A percentile compares a stretch with the other conserved stretches of the same genome.
phyloP scores from a whole-genome alignment of 31 red algal species.

The Endocladia muricata region DNA sequence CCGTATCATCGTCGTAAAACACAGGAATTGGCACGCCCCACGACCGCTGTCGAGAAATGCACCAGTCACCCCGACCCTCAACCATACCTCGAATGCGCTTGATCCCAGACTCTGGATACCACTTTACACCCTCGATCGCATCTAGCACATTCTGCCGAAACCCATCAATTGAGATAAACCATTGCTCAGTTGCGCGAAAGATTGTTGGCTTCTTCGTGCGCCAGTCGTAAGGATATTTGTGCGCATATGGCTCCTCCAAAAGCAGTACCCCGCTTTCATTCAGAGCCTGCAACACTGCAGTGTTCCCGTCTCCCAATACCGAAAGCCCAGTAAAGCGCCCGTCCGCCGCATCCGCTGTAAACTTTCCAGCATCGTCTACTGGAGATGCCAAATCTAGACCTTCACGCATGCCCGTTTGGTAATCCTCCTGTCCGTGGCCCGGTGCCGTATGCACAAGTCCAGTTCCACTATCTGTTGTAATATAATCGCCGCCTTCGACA shows the following conservation, averaged over 20 bases:
- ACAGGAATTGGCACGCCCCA: conserved; percentile 99
- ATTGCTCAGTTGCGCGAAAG: conserved; percentile 97
- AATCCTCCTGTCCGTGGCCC: conserved; percentile 98
- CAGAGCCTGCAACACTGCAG: conserved; percentile 66
- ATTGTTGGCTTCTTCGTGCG: conserved; percentile 97
- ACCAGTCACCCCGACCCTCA: conserved; percentile 93
- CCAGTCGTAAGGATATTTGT: conserved; percentile 99
- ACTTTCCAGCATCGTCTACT: conserved; percentile 91
- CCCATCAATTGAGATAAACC: conserved; percentile 93
- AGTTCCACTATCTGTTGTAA: conserved; percentile 97
- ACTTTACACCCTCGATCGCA: conserved; percentile 76
- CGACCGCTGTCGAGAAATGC: conserved; percentile 90
- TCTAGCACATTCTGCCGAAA: conserved; percentile 79
- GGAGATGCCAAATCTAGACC: conserved; percentile 81
- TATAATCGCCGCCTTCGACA: conserved; percentile 93
- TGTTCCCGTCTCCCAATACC: conserved; percentile 81
- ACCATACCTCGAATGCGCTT: conserved; percentile 93
- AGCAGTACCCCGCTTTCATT: conserved; percentile 53
- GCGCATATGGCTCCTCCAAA: conserved; percentile 80
- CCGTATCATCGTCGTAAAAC: conserved; percentile 85
- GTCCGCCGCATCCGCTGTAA: conserved; percentile 86
- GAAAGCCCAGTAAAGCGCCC: conserved; percentile 77
- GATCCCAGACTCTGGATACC: conserved; percentile 75
- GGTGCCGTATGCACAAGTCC: conserved; percentile 98
- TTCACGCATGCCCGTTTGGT: conserved; percentile 85